phyloP scores from a whole-genome alignment of 2,329 filamentous ascomycete species.

The Cephalotrichum gorgonifer region DNA sequence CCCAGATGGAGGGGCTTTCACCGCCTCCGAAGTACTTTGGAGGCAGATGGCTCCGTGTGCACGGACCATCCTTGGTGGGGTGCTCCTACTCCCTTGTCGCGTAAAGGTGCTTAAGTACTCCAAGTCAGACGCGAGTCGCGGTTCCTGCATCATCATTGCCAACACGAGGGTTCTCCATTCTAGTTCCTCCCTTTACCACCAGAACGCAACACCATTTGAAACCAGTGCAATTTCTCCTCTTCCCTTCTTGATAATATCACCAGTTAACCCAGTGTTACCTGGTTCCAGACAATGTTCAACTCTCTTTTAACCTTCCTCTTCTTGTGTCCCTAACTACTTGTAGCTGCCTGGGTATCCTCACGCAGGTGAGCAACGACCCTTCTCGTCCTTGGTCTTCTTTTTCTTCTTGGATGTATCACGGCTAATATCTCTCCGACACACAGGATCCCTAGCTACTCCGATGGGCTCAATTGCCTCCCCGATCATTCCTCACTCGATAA shows the following conservation, averaged over 20 bases:
- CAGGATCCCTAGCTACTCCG: not conserved
- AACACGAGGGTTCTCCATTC: not conserved
- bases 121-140: conserved; percentile 5
- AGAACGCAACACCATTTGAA: not conserved
- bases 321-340: not conserved
- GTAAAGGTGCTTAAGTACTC: not conserved
- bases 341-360: not conserved
- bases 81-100: not conserved
- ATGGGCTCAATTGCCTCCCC: conserved; percentile 1
- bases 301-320: not conserved
- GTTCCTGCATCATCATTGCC: too few species aligned
- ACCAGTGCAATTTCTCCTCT: not conserved
- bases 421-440: not conserved
- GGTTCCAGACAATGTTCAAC: not conserved
- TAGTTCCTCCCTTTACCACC: not conserved
- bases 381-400: not conserved
- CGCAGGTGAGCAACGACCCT: not conserved
- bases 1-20: conserved; percentile 4
- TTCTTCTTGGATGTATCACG: not conserved
- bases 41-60: not conserved
- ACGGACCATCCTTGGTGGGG: conserved; percentile 2
- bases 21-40: not conserved
- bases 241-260: not conserved
- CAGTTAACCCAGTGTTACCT: not conserved
- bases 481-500: conserved; percentile 32